Conservation (phyloP, 768 basidiomycete genomes). For the Auricularia heimuer region DNA sequence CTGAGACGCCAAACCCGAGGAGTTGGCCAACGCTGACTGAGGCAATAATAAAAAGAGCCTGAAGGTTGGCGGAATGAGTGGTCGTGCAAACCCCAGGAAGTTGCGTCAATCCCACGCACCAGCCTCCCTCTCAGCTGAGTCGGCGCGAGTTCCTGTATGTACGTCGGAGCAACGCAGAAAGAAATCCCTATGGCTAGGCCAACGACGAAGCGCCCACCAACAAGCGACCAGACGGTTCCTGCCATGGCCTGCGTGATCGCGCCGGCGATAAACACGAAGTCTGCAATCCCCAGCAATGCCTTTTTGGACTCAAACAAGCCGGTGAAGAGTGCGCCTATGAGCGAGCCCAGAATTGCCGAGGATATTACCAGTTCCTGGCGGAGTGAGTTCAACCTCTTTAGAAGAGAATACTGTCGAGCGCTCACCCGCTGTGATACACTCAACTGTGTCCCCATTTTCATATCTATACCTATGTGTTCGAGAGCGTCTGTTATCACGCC, state of each 20-base stretch:
- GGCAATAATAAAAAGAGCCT: conserved; percentile 60
- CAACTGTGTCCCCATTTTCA: conserved; percentile 41
- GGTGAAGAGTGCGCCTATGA: conserved; percentile 62
- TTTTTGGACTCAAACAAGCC: conserved; percentile 63
- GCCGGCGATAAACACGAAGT: conserved; percentile 65
- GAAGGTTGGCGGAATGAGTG: background rate
- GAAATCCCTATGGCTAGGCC: conserved; percentile 68
- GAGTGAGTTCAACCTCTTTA: background rate
- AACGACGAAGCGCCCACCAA: conserved; percentile 64
- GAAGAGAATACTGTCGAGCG: too few relatives aligned
- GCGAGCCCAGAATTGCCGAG: conserved; percentile 66
- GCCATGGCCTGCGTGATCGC: conserved; percentile 63
- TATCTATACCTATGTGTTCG: conserved; percentile 57
- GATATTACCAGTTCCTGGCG: conserved; percentile 70
- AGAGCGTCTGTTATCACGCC: conserved; percentile 76
- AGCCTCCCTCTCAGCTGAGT: conserved; percentile 60
- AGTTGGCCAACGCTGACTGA: conserved; percentile 77
- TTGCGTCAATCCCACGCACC: conserved; percentile 27
- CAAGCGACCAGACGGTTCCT: conserved; percentile 62
- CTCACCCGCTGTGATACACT: conserved; percentile 29
- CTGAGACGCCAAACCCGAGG: conserved; percentile 65
- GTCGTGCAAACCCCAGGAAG: background rate
- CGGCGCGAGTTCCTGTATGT: conserved; percentile 76
- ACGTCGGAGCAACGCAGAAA: conserved; percentile 68
- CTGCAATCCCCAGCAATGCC: conserved; percentile 59